Percentiles rank a stretch among this genome's conserved stretches.
Evolutionary conservation across 2,329 filamentous ascomycete species (phyloP).

Genomic region (Trichoderma aggressivum): DNA sequence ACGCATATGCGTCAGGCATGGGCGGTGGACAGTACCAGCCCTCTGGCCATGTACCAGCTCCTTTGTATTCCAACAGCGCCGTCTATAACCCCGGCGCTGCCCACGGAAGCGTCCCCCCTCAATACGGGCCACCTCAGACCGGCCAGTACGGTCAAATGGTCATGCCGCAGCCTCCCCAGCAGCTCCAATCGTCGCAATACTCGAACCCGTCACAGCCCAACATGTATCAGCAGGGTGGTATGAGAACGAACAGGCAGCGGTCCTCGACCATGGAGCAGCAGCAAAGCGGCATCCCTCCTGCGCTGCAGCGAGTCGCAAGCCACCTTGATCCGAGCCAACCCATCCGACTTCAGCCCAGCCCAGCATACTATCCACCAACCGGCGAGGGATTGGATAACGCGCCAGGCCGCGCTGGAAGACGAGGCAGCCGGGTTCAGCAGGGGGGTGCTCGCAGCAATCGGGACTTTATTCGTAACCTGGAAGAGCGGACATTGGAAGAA

Average conservation of each 20-base stretch:
- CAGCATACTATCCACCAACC: constrained; percentile 93
- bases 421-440: constrained; percentile 70
- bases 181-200: constrained; percentile 65
- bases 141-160: constrained; percentile 70
- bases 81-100: constrained; percentile 65
- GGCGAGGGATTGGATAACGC: constrained; percentile 69
- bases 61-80: constrained; percentile 78
- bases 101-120: constrained; percentile 56
- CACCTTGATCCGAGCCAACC: constrained; percentile 93
- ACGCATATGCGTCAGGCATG: constrained; percentile 53
- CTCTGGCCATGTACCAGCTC: constrained; percentile 50
- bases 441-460: constrained; percentile 58
- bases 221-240: constrained; percentile 61
- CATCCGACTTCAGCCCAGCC: constrained; percentile 90
- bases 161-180: constrained; percentile 63
- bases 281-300: constrained; percentile 84
- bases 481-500: constrained; percentile 91
- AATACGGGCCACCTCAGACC: constrained; percentile 68
- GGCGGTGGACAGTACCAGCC: constrained; percentile 47
- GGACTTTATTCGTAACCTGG: constrained; percentile 91
- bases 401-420: constrained; percentile 58
- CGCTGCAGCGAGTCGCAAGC: constrained; percentile 91
- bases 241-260: constrained; percentile 76
- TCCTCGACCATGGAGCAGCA: constrained; percentile 97
- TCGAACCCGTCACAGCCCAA: constrained; percentile 47